A percentile compares a stretch with the other conserved stretches of the same genome.
Evolutionary conservation across 768 basidiomycete species (phyloP).

Genomic region (Xerocomellus intermedius): DNA sequence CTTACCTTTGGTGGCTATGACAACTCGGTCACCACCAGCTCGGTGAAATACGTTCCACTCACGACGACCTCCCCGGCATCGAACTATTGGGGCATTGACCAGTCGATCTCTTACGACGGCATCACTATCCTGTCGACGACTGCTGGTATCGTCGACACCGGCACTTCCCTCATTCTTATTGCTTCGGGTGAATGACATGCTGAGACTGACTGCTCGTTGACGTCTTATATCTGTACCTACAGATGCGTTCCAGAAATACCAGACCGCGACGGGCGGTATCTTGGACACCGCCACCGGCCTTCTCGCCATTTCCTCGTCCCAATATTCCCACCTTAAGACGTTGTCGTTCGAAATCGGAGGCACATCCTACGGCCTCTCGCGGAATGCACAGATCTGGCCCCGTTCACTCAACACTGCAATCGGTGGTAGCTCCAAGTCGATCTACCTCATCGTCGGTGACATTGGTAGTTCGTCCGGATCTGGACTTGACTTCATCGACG

Average conservation of each 20-base stretch:
- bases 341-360: slow-evolving; percentile 30
- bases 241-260: slow-evolving; percentile 30
- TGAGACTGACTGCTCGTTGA: not conserved
- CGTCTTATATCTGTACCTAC: slow-evolving; percentile 9
- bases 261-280: slow-evolving; percentile 26
- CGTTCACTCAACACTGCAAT: slow-evolving; percentile 30
- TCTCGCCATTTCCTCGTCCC: slow-evolving; percentile 23
- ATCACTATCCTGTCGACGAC: slow-evolving; percentile 23
- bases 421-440: slow-evolving; percentile 24
- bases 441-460: slow-evolving; percentile 33
- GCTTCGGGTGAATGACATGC: slow-evolving; percentile 15
- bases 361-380: slow-evolving; percentile 16
- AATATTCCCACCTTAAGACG: slow-evolving; percentile 26
- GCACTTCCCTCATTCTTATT: slow-evolving; percentile 31
- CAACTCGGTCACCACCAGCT: not conserved
- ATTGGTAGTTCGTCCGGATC: slow-evolving; percentile 12
- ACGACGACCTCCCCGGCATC: slow-evolving; percentile 28
- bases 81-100: slow-evolving; percentile 26
- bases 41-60: slow-evolving; percentile 21
- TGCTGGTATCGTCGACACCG: slow-evolving; percentile 37
- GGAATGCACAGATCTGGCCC: slow-evolving; percentile 37
- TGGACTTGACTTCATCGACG: slow-evolving; percentile 26
- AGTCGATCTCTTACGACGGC: slow-evolving; percentile 29
- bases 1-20: slow-evolving; percentile 30
- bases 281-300: slow-evolving; percentile 30